Base-by-base conservation (phyloP, 306 rosid genomes). In the Senna siamea region DNA sequence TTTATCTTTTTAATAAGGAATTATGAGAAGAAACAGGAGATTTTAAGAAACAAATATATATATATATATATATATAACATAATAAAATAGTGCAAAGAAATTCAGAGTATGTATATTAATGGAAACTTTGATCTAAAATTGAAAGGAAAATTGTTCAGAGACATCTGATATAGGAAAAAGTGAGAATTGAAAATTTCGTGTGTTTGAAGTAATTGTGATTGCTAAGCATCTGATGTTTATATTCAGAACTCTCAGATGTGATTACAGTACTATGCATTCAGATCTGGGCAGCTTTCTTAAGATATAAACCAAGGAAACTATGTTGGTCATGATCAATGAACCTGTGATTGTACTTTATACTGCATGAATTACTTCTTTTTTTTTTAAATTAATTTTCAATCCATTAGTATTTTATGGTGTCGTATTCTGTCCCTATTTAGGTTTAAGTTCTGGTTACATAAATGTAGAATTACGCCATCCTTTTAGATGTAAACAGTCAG, bases 31-130 rank as follows among this genome's bases (percentile, higher is more conserved):
- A 30, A 23, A 47, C 13, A n/a, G 19, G 54, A 30, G 61, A 69
- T 74, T 69, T 47, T 68, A 48, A 28, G 50, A 68, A 67, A 72
- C 50, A 71, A 77, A 9, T 40, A 46, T 55, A n/a, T n/a, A n/a
- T n/a, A n/a, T n/a, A 9, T 40, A 46, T 55, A n/a, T n/a, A n/a
- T n/a, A 44, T 18, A 14, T 63, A 46, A 10, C 52, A 30, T 66
- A 11, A 48, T 38, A 44, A 69, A 63, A 70, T 70, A 15, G 22
- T 67, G 51, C 19, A 26, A 20, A 51, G 34, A 23, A 65, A 69
- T 69, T 38, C 76, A n/a, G n/a, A n/a, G n/a, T n/a, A n/a, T n/a
- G n/a, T n/a, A n/a, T n/a, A n/a, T n/a, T n/a, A n/a, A n/a, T n/a
- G n/a, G n/a, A n/a, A n/a, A n/a, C n/a, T n/a, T n/a, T n/a, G n/a